phyloP scores from a whole-genome alignment of 2,329 filamentous ascomycete genomes.

The Colletotrichum orchidophilum region DNA sequence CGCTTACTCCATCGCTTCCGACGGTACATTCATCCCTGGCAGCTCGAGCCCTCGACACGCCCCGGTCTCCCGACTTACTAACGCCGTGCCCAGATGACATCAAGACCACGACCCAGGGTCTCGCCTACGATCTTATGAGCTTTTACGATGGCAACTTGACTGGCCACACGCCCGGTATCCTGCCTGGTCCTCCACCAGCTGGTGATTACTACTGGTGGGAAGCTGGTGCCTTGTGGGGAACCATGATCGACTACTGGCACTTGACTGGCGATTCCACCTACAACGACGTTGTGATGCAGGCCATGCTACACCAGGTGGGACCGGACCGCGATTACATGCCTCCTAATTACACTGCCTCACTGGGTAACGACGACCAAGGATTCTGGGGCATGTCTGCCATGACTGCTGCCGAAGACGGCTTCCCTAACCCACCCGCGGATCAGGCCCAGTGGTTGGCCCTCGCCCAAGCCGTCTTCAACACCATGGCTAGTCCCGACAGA shows the following conservation, averaged over 20 bases:
- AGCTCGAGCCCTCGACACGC: neutral
- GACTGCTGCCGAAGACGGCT: conserved; percentile 71
- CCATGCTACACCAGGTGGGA: conserved; percentile 67
- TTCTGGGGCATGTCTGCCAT: conserved; percentile 77
- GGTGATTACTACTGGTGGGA: conserved; percentile 80
- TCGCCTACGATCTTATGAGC: conserved; percentile 60
- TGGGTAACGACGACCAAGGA: conserved; percentile 75
- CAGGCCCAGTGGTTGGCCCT: conserved; percentile 71
- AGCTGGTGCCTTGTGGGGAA: conserved; percentile 73
- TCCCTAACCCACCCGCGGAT: conserved; percentile 64
- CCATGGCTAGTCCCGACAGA: conserved; percentile 67
- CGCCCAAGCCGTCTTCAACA: conserved; percentile 76
- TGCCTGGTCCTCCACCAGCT: conserved; percentile 62
- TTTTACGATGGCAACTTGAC: conserved; percentile 62
- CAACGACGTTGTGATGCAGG: conserved; percentile 66
- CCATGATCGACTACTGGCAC: conserved; percentile 76
- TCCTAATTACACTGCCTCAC: conserved; percentile 63
- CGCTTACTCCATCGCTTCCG: conserved; percentile 25
- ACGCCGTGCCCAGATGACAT: conserved; percentile 52
- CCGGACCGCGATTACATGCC: conserved; percentile 68
- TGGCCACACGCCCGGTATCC: conserved; percentile 63
- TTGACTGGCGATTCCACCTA: conserved; percentile 72
- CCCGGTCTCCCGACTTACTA: neutral
- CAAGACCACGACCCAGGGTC: conserved; percentile 52
- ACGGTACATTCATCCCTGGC: conserved; percentile 11